Percentiles rank a stretch among this genome's conserved stretches.
These are phyloP conservation scores for Coniferiporia weirii DNA, from an alignment of 1,284 basidiomycete genomes.

Conservation along the genomic window DNA sequence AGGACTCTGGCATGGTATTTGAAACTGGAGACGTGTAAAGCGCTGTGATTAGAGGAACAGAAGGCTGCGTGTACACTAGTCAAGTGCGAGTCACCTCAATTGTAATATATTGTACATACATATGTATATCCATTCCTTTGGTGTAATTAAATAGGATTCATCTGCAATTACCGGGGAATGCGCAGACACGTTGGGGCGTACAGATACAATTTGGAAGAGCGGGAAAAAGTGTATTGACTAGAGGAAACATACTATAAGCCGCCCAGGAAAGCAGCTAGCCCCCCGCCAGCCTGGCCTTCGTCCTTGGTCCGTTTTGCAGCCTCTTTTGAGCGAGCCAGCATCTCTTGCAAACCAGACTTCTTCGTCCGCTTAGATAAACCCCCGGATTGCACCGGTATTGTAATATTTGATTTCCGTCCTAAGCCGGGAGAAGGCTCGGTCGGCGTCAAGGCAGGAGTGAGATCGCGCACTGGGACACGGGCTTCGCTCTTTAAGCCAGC, in stretches of 20 bases:
- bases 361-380: slow-evolving; percentile 29
- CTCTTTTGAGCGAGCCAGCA: slow-evolving; percentile 55
- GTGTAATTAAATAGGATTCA: too few species aligned
- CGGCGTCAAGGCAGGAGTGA: neutral
- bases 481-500: neutral
- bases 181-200: too few species aligned
- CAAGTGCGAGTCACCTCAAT: too few species aligned
- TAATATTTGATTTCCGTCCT: neutral
- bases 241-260: slow-evolving; percentile 30
- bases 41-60: too few species aligned
- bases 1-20: too few species aligned
- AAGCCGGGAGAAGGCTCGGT: neutral
- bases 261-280: slow-evolving; percentile 54
- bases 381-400: neutral
- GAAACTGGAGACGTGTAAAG: too few species aligned
- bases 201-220: too few species aligned
- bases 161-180: too few species aligned
- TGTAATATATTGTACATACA: too few species aligned
- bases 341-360: slow-evolving; percentile 48
- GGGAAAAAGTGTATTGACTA: neutral
- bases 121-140: too few species aligned
- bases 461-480: neutral
- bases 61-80: too few species aligned
- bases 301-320: slow-evolving; percentile 32
- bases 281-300: slow-evolving; percentile 27